Evolutionary conservation across 1,284 basidiomycete species (phyloP), one percentile per base, ranked within the genome.

Genomic region (Cerrena zonata): DNA sequence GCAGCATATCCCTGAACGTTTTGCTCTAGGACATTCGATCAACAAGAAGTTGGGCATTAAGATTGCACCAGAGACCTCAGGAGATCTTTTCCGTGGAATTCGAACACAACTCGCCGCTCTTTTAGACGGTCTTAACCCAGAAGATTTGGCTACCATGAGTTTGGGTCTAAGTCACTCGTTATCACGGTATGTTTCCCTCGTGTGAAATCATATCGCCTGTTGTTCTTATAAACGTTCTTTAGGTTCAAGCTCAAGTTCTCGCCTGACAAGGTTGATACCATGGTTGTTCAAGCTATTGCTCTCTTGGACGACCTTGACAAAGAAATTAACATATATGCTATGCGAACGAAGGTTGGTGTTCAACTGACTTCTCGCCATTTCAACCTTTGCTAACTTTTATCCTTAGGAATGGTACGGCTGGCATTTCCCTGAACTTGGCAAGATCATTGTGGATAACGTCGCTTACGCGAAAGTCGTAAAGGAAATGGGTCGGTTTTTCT

Each of bases 241-340:
- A 94, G 94, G 55, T 99, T 95, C 77, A 99, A 99, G 79, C 82
- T 99, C 65, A 98, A 99, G 74, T 99, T 99, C 73, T 98, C 94
- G 18, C 94, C 95, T 4, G 95, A 99, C 77, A 98, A 98, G 73
- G 94, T 99, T 45, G 95, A 99, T 69, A 97, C 94, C 21, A 99
- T 99, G 96, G 89, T 99, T 54, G 90, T 99, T 27, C 96, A 99
- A 72, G 95, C 95, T 13, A 97, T 99, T 65, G 95, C 94, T n/a
- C 77, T 99, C 22, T 80, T 99, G 51, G 95, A 99, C 65, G 95
- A 99, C 67, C 78, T 99, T 36, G 95, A 99, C 84, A 99, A 99
- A 75, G 95, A 99, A 74, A 92, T 98, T 69, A 99, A 99, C 76
- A 97, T 98, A 53, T 99, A 98, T 67, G 85, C 94, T 19, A 99